Evolutionary conservation across 441 rosid genomes (phyloP).

Genomic region (Daphne laureola): DNA sequence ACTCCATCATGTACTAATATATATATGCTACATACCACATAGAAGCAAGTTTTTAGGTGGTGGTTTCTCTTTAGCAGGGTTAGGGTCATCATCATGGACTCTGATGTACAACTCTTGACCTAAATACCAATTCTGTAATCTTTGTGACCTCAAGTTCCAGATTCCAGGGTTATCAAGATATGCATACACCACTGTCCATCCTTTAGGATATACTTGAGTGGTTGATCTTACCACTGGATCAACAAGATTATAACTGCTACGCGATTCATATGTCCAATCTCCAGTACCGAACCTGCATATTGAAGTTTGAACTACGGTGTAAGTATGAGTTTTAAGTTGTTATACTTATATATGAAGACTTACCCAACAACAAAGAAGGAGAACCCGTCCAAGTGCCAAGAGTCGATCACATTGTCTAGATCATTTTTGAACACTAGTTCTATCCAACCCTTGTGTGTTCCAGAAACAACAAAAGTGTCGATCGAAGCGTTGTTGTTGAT

Average conservation of each 20-base stretch:
- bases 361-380: conserved; percentile 68
- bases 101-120: conserved; percentile 50
- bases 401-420: conserved; percentile 24
- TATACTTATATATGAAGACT: conserved; percentile 1
- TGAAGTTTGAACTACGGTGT: too few relatives aligned
- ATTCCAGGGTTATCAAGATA: conserved; percentile 45
- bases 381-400: conserved; percentile 80
- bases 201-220: conserved; percentile 40
- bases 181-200: conserved; percentile 41
- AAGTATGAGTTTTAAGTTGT: too few relatives aligned
- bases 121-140: conserved; percentile 32
- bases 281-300: conserved; percentile 36
- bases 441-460: conserved; percentile 49
- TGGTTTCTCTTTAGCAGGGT: conserved; percentile 39
- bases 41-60: conserved; percentile 31
- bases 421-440: conserved; percentile 52
- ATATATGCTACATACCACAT: conserved; percentile 20
- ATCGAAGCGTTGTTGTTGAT: conserved; percentile 15
- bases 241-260: conserved; percentile 31
- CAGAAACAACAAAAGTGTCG: conserved; percentile 36
- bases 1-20: too few relatives aligned
- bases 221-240: conserved; percentile 70
- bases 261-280: conserved; percentile 36
- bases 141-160: conserved; percentile 53
- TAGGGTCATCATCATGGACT: conserved; percentile 27